A percentile compares a stretch with the other conserved stretches of the same genome.
These are phyloP conservation scores for Cardamine resedifolia DNA, from an alignment of 345 rosid genomes.

Conservation along the genomic window DNA sequence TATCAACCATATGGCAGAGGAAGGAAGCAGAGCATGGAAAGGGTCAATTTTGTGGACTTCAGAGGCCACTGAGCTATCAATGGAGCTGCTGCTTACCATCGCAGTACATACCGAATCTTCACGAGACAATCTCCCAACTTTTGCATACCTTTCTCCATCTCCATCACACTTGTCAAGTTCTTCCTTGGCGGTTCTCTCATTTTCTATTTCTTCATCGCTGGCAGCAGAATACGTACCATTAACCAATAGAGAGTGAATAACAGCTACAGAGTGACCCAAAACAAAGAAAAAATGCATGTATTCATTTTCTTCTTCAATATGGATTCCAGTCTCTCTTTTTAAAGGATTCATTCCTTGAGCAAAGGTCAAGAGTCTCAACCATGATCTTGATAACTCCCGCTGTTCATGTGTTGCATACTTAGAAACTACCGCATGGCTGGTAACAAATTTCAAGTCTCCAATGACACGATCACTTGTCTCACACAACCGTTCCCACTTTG, in stretches of 20 bases:
- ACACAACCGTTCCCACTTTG: conserved; percentile 63
- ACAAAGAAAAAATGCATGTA: conserved; percentile 54
- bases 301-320: conserved; percentile 71
- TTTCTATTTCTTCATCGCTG: conserved; percentile 42
- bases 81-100: conserved; percentile 49
- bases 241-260: conserved; percentile 71
- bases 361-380: conserved; percentile 78
- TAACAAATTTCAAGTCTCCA: conserved; percentile 79
- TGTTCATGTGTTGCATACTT: conserved; percentile 62
- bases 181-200: conserved; percentile 34
- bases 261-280: conserved; percentile 62
- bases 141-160: conserved; percentile 67
- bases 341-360: conserved; percentile 83
- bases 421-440: conserved; percentile 72
- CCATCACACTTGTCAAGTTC: conserved; percentile 49
- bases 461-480: conserved; percentile 67
- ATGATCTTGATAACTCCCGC: conserved; percentile 59
- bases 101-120: conserved; percentile 68
- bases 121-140: conserved; percentile 78
- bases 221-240: conserved; percentile 71
- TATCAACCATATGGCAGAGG: conserved; percentile 56
- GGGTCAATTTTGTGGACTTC: conserved; percentile 39
- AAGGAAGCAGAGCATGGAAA: conserved; percentile 48
- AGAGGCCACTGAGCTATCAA: conserved; percentile 40
- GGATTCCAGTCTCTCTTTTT: conserved; percentile 85